Evolutionary conservation across 257 asterid genomes (phyloP).

Genomic region (Plantago major): DNA sequence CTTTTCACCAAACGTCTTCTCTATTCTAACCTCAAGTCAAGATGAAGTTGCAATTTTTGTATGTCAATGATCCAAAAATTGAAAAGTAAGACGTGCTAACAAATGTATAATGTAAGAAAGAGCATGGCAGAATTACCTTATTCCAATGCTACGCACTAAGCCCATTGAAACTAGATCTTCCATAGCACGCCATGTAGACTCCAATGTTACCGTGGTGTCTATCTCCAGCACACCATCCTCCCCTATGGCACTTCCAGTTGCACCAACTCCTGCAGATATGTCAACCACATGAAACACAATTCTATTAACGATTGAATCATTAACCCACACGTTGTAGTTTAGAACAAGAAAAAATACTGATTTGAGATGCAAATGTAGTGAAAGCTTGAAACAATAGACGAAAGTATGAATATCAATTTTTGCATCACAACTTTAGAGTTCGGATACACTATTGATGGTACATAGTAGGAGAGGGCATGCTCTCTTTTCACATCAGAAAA

Average conservation of each 20-base stretch:
- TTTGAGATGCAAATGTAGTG: not conserved
- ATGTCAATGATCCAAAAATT: not conserved
- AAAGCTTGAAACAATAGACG: not conserved
- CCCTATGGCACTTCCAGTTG: slow-evolving; percentile 12
- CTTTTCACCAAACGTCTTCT: not conserved
- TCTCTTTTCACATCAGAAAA: not conserved
- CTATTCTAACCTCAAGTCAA: not conserved
- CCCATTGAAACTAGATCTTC: slow-evolving; percentile 12
- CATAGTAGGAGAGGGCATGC: not conserved
- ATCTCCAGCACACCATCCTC: slow-evolving; percentile 15
- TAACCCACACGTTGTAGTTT: not conserved
- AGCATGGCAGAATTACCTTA: not conserved
- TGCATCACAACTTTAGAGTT: not conserved
- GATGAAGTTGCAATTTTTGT: not conserved
- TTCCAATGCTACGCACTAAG: slow-evolving; percentile 15
- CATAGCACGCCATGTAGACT: slow-evolving; percentile 10
- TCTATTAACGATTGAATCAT: not conserved
- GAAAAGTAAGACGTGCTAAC: not conserved
- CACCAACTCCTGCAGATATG: slow-evolving; percentile 15
- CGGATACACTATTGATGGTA: not conserved
- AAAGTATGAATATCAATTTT: too few species aligned
- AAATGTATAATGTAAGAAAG: not conserved
- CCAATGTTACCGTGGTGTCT: slow-evolving; percentile 8
- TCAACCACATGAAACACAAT: not conserved
- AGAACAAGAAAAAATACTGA: not conserved